These are phyloP conservation scores for Pyrus hybrid DNA, from an alignment of 331 rosid genomes.

Conservation along the genomic window DNA sequence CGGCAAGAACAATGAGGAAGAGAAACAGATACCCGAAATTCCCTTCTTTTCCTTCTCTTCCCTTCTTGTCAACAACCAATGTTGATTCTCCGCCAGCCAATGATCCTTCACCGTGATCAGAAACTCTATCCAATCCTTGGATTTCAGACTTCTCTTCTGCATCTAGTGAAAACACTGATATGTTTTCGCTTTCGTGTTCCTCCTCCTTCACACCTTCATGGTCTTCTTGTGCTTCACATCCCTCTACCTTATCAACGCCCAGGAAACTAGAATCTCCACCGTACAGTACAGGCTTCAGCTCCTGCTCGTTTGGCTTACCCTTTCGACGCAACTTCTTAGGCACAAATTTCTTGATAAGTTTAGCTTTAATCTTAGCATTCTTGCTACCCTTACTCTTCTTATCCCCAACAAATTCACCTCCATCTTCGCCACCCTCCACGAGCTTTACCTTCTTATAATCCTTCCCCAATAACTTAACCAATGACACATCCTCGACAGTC, in stretches of 20 bases:
- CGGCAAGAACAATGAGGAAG: conserved; percentile 39
- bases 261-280: conserved; percentile 15
- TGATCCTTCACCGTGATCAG: neutral
- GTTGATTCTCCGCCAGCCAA: neutral
- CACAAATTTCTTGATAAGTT: conserved; percentile 46
- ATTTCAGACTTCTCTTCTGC: conserved; percentile 5
- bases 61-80: neutral
- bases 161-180: neutral
- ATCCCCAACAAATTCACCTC: neutral
- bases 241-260: conserved; percentile 7
- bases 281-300: conserved; percentile 1
- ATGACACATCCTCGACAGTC: neutral
- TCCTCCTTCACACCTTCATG: neutral
- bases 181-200: neutral
- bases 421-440: conserved; percentile 8
- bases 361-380: conserved; percentile 32
- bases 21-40: conserved; percentile 27
- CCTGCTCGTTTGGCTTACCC: neutral
- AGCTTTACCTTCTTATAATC: neutral
- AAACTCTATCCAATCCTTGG: conserved; percentile 20
- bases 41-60: conserved; percentile 13
- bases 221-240: conserved; percentile 9
- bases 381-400: conserved; percentile 14
- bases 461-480: neutral
- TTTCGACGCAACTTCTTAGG: conserved; percentile 41